These are phyloP conservation scores for Polyporus arcularius DNA, from an alignment of 768 basidiomycete genomes.

Conservation along the genomic window DNA sequence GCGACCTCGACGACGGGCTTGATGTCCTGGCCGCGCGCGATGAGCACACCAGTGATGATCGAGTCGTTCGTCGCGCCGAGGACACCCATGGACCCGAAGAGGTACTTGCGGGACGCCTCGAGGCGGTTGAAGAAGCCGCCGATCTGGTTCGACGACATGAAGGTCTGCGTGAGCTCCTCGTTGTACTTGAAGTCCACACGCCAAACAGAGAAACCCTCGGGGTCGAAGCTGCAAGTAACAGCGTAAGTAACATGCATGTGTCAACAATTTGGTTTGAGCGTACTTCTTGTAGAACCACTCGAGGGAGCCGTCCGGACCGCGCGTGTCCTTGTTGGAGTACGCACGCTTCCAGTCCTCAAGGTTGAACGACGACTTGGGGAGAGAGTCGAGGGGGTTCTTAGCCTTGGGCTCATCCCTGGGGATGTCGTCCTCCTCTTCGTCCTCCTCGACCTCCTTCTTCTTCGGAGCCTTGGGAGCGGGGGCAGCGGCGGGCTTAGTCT, in stretches of 20 bases:
- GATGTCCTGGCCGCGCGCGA: constrained; percentile 79
- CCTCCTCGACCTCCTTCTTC: constrained; percentile 56
- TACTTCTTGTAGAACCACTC: constrained; percentile 98
- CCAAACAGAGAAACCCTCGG: constrained; percentile 88
- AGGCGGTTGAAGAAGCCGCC: constrained; percentile 97
- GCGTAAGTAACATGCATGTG: not conserved
- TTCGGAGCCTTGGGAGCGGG: constrained; percentile 44
- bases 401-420: constrained; percentile 78
- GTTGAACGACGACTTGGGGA: constrained; percentile 87
- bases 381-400: constrained; percentile 92
- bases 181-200: constrained; percentile 97
- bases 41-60: constrained; percentile 78
- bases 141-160: constrained; percentile 95
- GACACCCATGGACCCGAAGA: constrained; percentile 92
- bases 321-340: constrained; percentile 98
- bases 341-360: constrained; percentile 97
- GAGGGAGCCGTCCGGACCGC: constrained; percentile 74
- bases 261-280: constrained; percentile 28
- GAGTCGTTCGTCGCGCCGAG: constrained; percentile 80
- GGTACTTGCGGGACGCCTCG: constrained; percentile 95
- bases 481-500: constrained; percentile 31
- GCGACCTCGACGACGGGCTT: constrained; percentile 74
- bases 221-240: constrained; percentile 66
- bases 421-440: constrained; percentile 73
- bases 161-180: constrained; percentile 85